Conservation (phyloP, 192 early-diverging fungal genomes). For the Irineochytrium annulatum region DNA sequence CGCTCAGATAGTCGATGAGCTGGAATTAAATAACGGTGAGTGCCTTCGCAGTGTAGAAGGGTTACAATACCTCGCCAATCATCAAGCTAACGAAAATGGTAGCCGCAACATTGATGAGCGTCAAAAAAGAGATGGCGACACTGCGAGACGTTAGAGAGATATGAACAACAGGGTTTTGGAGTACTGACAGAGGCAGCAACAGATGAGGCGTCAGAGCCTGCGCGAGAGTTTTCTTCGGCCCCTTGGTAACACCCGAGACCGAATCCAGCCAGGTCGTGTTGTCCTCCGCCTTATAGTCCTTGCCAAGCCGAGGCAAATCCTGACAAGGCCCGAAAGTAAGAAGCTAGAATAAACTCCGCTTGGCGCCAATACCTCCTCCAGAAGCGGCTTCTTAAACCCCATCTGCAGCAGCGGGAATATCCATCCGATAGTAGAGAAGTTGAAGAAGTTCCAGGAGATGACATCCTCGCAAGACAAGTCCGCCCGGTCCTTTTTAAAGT, state of each 20-base stretch:
- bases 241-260: not conserved
- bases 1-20: not conserved
- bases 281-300: not conserved
- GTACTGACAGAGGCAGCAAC: not conserved
- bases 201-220: slow-evolving; percentile 11
- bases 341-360: not conserved
- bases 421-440: slow-evolving; percentile 22
- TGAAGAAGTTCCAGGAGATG: slow-evolving; percentile 21
- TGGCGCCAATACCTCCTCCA: not conserved
- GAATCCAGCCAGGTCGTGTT: slow-evolving; percentile 2
- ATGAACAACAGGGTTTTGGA: not conserved
- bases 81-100: not conserved
- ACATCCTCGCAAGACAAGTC: too few species aligned
- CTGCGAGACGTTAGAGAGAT: not conserved
- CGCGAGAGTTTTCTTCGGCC: slow-evolving; percentile 4
- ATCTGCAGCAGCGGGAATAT: slow-evolving; percentile 11
- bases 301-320: slow-evolving; percentile 5
- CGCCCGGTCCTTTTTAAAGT: too few species aligned
- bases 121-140: not conserved
- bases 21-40: not conserved
- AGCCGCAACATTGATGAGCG: not conserved
- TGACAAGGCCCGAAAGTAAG: not conserved
- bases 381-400: slow-evolving; percentile 14
- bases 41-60: not conserved
- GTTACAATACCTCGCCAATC: slow-evolving; percentile 9